phyloP scores from a whole-genome alignment of 805 yeast species.

The Hanseniaspora lachancei region DNA sequence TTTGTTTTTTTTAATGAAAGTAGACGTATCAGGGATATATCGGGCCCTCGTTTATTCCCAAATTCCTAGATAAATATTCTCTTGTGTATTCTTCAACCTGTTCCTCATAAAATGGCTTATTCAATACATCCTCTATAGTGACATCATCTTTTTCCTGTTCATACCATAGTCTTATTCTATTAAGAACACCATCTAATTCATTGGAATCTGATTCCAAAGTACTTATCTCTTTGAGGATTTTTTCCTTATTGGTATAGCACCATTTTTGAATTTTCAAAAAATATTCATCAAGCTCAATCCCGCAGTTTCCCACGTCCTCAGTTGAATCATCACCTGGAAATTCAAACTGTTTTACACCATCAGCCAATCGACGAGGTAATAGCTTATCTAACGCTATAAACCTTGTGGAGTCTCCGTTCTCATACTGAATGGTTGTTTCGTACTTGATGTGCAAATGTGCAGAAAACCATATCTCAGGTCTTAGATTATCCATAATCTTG shows the following conservation, averaged over 20 bases:
- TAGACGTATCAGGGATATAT: not conserved
- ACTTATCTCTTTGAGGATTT: not conserved
- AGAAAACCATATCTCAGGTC: constrained; percentile 70
- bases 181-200: not conserved
- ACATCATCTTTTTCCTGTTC: not conserved
- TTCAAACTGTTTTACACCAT: constrained; percentile 16
- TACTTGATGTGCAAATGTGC: constrained; percentile 78
- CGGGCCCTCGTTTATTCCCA: not conserved
- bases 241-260: constrained; percentile 1
- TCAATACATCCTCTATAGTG: not conserved
- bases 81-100: constrained; percentile 1
- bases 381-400: constrained; percentile 17
- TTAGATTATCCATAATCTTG: constrained; percentile 38
- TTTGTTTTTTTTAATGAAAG: no score
- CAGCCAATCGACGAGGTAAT: constrained; percentile 11
- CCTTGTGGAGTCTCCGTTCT: constrained; percentile 18
- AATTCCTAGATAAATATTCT: not conserved
- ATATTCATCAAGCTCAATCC: constrained; percentile 2
- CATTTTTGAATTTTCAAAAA: constrained; percentile 7
- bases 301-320: not conserved
- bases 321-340: constrained; percentile 22
- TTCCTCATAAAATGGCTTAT: not conserved
- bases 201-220: not conserved
- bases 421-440: constrained; percentile 41
- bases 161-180: not conserved